Percentiles rank a stretch among this genome's conserved stretches.
phyloP scores from a whole-genome alignment of 73 alveolate genomes.

The Loxodes magnus region DNA sequence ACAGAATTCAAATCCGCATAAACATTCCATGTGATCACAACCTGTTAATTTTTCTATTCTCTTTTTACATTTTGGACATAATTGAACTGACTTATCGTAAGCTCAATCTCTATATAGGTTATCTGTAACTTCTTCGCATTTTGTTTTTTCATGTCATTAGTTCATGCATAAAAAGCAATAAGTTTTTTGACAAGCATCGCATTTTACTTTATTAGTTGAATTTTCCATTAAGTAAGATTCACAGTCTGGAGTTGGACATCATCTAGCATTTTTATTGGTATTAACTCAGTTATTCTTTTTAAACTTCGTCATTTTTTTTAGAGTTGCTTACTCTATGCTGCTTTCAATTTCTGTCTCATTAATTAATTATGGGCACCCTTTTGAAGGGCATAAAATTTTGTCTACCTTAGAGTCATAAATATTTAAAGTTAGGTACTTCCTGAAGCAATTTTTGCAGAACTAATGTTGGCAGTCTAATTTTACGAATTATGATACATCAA shows the following conservation, averaged over 20 bases:
- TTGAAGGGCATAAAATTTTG: slow-evolving; percentile 4
- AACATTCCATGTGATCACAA: slow-evolving; percentile 77
- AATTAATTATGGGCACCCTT: slow-evolving; percentile 1
- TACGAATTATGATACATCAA: too few species aligned
- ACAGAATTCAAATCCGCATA: too few species aligned
- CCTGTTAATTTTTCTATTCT: slow-evolving; percentile 67
- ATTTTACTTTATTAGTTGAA: neutral
- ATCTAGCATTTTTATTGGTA: slow-evolving; percentile 1
- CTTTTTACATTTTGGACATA: slow-evolving; percentile 69
- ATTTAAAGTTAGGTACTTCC: neutral
- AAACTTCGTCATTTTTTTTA: neutral
- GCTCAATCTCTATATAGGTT: neutral
- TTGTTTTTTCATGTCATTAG: neutral
- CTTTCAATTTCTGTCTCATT: neutral
- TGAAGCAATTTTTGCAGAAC: slow-evolving; percentile 6
- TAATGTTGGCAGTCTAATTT: too few species aligned
- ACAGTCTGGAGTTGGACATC: slow-evolving; percentile 43
- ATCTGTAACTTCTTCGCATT: neutral
- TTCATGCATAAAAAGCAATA: slow-evolving; percentile 2
- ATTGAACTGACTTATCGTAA: slow-evolving; percentile 15
- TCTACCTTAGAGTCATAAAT: slow-evolving; percentile 3
- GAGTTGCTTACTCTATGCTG: neutral
- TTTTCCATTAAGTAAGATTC: slow-evolving; percentile 16
- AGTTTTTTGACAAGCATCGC: neutral
- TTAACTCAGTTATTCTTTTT: neutral